Percentiles rank a stretch among this genome's conserved stretches.
Evolutionary conservation across 257 asterid genomes (phyloP).

Genomic region (Solanum verrucosum): DNA sequence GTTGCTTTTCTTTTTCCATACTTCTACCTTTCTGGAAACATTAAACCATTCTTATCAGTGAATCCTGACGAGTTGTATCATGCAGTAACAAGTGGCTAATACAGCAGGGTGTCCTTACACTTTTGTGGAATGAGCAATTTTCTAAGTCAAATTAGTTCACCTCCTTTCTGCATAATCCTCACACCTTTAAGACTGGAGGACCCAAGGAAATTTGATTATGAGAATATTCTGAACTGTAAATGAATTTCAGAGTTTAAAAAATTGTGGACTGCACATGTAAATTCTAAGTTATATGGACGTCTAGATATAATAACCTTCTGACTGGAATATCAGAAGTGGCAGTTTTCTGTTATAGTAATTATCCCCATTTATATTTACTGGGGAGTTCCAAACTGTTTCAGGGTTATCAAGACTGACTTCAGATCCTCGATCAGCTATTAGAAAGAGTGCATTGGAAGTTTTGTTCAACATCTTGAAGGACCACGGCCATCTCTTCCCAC

Average conservation of each 20-base stretch:
- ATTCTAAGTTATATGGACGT: background rate
- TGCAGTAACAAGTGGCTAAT: background rate
- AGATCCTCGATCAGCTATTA: constrained; percentile 91
- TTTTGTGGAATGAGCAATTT: background rate
- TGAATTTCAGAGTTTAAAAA: background rate
- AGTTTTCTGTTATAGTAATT: background rate
- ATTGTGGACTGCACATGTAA: background rate
- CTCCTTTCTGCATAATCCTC: background rate
- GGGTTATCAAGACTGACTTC: constrained; percentile 88
- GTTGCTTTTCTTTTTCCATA: background rate
- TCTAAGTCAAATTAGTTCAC: background rate
- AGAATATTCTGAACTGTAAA: background rate
- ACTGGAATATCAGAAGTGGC: background rate
- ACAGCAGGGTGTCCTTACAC: background rate
- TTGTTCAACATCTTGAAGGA: constrained; percentile 91
- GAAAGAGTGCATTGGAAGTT: constrained; percentile 90
- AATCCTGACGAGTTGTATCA: background rate
- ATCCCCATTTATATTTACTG: background rate
- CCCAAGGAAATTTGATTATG: background rate
- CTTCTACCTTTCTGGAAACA: background rate
- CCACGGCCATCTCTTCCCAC: constrained; percentile 86
- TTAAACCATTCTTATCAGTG: background rate
- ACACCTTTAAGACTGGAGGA: background rate
- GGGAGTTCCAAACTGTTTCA: constrained; percentile 19
- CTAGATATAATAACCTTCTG: background rate